Percentiles rank a stretch among this genome's conserved stretches.
Conservation (phyloP, 2,329 filamentous ascomycete genomes). For the Colletotrichum higginsianum region DNA sequence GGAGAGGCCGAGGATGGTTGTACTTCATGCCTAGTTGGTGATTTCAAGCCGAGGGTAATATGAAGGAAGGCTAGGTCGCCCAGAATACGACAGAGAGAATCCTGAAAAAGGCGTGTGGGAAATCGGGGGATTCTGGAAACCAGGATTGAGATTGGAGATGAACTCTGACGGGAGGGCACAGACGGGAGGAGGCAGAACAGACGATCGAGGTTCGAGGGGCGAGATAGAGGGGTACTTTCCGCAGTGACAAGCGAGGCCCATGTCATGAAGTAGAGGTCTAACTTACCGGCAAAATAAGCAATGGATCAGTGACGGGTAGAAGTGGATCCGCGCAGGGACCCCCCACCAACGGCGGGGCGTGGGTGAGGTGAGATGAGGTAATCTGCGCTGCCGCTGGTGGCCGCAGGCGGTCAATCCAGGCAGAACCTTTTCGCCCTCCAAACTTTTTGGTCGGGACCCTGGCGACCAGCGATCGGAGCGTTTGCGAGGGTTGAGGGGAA, state of each 20-base stretch:
- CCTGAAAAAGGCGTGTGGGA: too few relatives aligned
- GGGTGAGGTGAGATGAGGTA: constrained; percentile 33
- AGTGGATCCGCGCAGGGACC: constrained; percentile 27
- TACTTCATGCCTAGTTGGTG: background rate
- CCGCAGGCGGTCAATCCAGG: constrained; percentile 32
- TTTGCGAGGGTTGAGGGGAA: background rate
- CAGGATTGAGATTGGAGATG: background rate
- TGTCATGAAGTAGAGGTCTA: background rate
- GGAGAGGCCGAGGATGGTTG: background rate
- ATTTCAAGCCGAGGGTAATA: background rate
- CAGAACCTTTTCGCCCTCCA: constrained; percentile 38
- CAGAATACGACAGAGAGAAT: background rate
- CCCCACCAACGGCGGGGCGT: constrained; percentile 25
- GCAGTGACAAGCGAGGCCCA: accelerated
- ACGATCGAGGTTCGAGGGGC: constrained; percentile 1
- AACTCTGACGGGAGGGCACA: constrained; percentile 12
- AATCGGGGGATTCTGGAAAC: background rate
- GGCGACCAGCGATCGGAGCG: constrained; percentile 17
- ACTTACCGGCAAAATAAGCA: background rate
- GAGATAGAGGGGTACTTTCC: constrained; percentile 9
- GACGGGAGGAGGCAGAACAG: constrained; percentile 14
- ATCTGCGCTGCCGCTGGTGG: background rate
- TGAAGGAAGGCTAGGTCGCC: background rate
- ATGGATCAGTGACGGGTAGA: constrained; percentile 35
- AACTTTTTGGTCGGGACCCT: constrained; percentile 37